Conservation (phyloP, 176 grass and related monocot species). For the Oryza rufipogon region DNA sequence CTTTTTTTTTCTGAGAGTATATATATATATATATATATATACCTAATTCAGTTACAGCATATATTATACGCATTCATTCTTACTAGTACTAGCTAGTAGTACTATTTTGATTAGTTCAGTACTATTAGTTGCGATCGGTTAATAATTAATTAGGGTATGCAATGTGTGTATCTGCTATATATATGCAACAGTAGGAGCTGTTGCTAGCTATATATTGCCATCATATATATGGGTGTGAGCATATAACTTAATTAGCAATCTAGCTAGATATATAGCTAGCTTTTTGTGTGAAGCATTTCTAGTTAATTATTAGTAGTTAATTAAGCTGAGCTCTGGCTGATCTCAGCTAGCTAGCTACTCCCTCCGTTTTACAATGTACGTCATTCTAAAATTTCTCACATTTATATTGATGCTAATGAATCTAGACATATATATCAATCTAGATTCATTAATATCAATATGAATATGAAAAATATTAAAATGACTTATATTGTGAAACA, state of each 20-base stretch:
- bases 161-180: not conserved
- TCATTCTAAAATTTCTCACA: too few species aligned
- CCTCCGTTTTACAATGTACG: too few species aligned
- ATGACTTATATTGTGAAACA: too few species aligned
- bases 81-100: not conserved
- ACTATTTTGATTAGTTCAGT: not conserved
- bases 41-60: conserved; percentile 10
- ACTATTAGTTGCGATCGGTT: not conserved
- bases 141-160: not conserved
- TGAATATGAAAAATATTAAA: too few species aligned
- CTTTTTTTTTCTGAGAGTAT: too few species aligned
- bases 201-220: too few species aligned
- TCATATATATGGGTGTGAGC: not conserved
- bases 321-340: not conserved
- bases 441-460: too few species aligned
- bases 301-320: not conserved
- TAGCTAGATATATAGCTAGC: too few species aligned
- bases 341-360: not conserved
- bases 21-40: not conserved
- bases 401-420: too few species aligned
- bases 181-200: not conserved
- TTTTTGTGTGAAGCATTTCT: not conserved
- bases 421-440: too few species aligned
- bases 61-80: not conserved
- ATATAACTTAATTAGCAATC: too few species aligned